Evolutionary conservation across 805 yeast species (phyloP).

Genomic region (Ogataea naganishii): DNA sequence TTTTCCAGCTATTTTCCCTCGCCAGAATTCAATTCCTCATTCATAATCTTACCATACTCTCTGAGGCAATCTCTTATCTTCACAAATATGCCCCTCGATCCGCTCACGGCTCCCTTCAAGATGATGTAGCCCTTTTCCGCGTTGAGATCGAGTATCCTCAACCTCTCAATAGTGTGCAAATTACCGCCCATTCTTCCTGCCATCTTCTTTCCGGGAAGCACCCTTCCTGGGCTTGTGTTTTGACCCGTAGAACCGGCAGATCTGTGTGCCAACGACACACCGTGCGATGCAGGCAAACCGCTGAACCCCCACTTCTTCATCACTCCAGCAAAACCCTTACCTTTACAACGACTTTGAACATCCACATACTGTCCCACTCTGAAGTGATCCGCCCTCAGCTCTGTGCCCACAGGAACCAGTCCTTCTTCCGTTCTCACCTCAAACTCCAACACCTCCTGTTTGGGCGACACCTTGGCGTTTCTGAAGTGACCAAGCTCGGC

Average conservation of each 20-base stretch:
- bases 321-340: constrained; percentile 97
- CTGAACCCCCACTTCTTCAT: constrained; percentile 90
- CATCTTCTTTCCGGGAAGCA: constrained; percentile 95
- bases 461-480: constrained; percentile 78
- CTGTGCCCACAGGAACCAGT: constrained; percentile 68
- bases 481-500: constrained; percentile 69
- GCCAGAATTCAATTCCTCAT: too few species aligned
- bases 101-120: constrained; percentile 87
- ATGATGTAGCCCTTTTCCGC: constrained; percentile 74
- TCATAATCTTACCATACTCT: constrained; percentile 20
- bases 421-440: constrained; percentile 61
- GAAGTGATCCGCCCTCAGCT: constrained; percentile 77
- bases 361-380: constrained; percentile 79
- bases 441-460: constrained; percentile 67
- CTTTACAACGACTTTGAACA: constrained; percentile 69
- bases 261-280: constrained; percentile 90
- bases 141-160: constrained; percentile 69
- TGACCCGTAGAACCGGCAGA: constrained; percentile 97
- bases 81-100: constrained; percentile 71
- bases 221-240: constrained; percentile 93
- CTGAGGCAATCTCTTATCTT: constrained; percentile 75
- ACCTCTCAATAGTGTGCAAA: constrained; percentile 65
- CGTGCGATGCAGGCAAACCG: constrained; percentile 91
- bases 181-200: constrained; percentile 93
- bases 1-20: too few species aligned